Evolutionary conservation across 257 asterid genomes (phyloP), one percentile per base, ranked within the genome.

Genomic region (Verbascum thapsus): DNA sequence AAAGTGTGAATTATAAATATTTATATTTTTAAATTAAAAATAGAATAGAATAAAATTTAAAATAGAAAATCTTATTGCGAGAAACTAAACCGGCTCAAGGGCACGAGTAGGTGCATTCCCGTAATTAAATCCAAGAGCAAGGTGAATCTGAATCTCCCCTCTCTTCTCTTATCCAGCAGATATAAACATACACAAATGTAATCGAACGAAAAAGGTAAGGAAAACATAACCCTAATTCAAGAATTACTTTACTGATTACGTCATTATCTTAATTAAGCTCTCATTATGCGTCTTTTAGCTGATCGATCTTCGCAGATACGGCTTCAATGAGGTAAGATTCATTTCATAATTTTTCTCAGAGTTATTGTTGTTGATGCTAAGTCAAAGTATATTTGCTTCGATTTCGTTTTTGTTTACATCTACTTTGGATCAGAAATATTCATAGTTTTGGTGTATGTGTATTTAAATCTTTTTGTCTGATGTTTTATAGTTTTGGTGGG

Each of bases 91-190:
- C 0, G 16, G 56, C 56, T 34, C 7, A 8, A 13, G 22, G 10
- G 16, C 13, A 11, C 8, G 34, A 4, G 5, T 15, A 42, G 41
- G 41, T 59, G 67, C 17, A 44, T 44, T 16, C 41, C 53, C 7
- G 71, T 66, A 72, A 43, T 57, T 72, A 32, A 42, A 45, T 37
- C 22, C 32, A 72, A 66, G 17, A 59, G 45, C 6, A 49, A 57
- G 72, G 72, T 65, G 43, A 57, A 20, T 44, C 75, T 37, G 57
- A 43, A 54, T 61, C 53, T 54, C 53, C 44, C 64, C 44, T 44
- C 32, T 43, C 57, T 20, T 13, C 32, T 43, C 63, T 20, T 13
- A 16, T 17, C 20, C 15, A 53, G 38, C 5, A 7, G 5, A 63
- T 26, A 26, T 26, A 26, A 1, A 26, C 32, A 26, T 26, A 26